Conservation (phyloP, 1,139 yeast genomes). For the Sugiyamaella novakii region DNA sequence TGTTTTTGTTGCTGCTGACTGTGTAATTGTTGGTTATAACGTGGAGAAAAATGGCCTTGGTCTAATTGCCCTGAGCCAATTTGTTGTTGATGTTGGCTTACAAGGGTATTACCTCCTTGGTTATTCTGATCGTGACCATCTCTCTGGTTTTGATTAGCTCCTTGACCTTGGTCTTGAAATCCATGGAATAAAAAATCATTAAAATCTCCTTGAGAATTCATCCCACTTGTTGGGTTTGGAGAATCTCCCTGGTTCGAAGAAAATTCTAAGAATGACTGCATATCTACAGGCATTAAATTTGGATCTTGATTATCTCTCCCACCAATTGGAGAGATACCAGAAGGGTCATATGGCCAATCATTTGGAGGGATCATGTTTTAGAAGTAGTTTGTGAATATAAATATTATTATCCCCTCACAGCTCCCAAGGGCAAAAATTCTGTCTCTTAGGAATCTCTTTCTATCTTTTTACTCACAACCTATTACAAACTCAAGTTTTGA, state of each 20-base stretch:
- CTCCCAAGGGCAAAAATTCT: too few species aligned
- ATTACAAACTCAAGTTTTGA: too few species aligned
- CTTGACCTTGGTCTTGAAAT: conserved; percentile 5
- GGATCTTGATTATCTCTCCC: conserved; percentile 17
- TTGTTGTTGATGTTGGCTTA: conserved; percentile 5
- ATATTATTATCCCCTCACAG: too few species aligned
- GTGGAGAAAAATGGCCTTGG: conserved; percentile 15
- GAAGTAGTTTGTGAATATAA: too few species aligned
- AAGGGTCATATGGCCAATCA: conserved; percentile 16
- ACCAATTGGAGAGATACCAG: conserved; percentile 13
- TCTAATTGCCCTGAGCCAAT: neutral
- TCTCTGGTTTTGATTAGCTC: conserved; percentile 10
- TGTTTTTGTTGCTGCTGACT: conserved; percentile 16
- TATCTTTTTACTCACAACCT: too few species aligned
- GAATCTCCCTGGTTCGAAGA: conserved; percentile 17
- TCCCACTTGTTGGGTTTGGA: neutral
- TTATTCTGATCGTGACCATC: neutral
- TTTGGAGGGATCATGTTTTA: conserved; percentile 20
- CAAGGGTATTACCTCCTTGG: neutral
- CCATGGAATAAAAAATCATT: conserved; percentile 24
- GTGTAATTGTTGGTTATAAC: conserved; percentile 18
- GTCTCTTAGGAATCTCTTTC: too few species aligned
- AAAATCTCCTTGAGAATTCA: conserved; percentile 19
- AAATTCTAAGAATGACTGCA: conserved; percentile 23
- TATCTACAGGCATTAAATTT: conserved; percentile 19